A percentile compares a stretch with the other conserved stretches of the same genome.
phyloP scores from a whole-genome alignment of 352 stramenopile genomes.

The Pythium brassicae region DNA sequence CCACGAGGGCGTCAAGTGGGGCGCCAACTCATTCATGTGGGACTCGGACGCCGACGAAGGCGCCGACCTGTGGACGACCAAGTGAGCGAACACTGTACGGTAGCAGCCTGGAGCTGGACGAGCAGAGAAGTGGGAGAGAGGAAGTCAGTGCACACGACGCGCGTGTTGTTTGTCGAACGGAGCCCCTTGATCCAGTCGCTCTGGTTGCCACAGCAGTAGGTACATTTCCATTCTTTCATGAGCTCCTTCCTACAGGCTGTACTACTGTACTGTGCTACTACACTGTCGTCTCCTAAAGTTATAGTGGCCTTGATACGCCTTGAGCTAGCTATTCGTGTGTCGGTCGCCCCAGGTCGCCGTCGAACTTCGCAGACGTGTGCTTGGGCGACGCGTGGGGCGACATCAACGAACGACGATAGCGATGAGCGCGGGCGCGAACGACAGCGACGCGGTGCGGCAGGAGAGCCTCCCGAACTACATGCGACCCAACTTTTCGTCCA shows the following conservation, averaged over 20 bases:
- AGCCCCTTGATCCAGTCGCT: too few species aligned
- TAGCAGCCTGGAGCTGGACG: neutral
- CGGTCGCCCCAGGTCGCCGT: neutral
- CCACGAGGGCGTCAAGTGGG: constrained; percentile 83
- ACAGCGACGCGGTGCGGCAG: constrained; percentile 6
- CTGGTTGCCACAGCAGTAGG: too few species aligned
- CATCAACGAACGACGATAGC: neutral
- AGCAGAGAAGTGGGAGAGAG: neutral
- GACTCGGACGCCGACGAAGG: constrained; percentile 79
- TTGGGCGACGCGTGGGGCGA: too few species aligned
- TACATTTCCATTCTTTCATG: too few species aligned
- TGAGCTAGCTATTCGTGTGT: constrained; percentile 1
- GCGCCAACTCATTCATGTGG: constrained; percentile 87
- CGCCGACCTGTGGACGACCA: constrained; percentile 73
- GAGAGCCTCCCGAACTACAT: constrained; percentile 67
- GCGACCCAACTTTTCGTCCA: constrained; percentile 77
- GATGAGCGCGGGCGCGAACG: neutral
- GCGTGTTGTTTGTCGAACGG: too few species aligned
- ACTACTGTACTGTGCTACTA: too few species aligned
- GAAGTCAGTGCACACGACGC: neutral
- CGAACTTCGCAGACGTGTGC: too few species aligned
- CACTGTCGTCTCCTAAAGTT: too few species aligned
- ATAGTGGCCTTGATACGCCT: too few species aligned
- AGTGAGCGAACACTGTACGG: constrained; percentile 25
- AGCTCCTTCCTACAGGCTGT: too few species aligned